Conservation (phyloP, 805 yeast species). For the Starmera caribaea region DNA sequence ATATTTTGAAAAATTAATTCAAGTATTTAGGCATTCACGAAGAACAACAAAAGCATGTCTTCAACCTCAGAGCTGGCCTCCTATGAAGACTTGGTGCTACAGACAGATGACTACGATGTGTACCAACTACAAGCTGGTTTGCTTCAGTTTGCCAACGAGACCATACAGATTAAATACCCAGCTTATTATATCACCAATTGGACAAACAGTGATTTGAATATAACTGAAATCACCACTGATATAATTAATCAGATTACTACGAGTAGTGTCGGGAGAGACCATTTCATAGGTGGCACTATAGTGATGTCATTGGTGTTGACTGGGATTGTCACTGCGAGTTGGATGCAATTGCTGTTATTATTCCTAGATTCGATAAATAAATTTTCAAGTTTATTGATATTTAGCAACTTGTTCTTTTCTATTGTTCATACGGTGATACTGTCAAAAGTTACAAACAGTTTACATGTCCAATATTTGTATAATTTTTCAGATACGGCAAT, state of each 20-base stretch:
- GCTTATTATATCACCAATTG: slow-evolving; percentile 42
- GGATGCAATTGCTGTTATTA: slow-evolving; percentile 60
- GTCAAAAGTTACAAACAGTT: slow-evolving; percentile 31
- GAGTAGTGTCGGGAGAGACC: no score
- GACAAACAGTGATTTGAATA: slow-evolving; percentile 10
- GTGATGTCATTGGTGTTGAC: slow-evolving; percentile 41
- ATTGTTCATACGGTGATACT: slow-evolving; percentile 44
- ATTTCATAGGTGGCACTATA: slow-evolving; percentile 27
- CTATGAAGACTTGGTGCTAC: no score
- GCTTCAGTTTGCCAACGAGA: background rate
- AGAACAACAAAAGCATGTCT: no score
- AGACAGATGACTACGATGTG: slow-evolving; percentile 4
- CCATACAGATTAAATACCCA: slow-evolving; percentile 20
- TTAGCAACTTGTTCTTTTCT: slow-evolving; percentile 51
- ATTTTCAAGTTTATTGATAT: slow-evolving; percentile 46
- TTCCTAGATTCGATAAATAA: slow-evolving; percentile 39
- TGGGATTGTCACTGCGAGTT: slow-evolving; percentile 49
- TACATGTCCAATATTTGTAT: slow-evolving; percentile 38
- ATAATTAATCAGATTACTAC: background rate
- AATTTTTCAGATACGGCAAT: slow-evolving; percentile 45
- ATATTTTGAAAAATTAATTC: no score
- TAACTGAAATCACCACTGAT: slow-evolving; percentile 4
- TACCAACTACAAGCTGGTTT: slow-evolving; percentile 16
- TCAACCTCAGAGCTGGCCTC: no score
- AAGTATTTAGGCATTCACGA: no score